Conservation (phyloP, 2,329 filamentous ascomycete genomes). For the Zarea fungicola region DNA sequence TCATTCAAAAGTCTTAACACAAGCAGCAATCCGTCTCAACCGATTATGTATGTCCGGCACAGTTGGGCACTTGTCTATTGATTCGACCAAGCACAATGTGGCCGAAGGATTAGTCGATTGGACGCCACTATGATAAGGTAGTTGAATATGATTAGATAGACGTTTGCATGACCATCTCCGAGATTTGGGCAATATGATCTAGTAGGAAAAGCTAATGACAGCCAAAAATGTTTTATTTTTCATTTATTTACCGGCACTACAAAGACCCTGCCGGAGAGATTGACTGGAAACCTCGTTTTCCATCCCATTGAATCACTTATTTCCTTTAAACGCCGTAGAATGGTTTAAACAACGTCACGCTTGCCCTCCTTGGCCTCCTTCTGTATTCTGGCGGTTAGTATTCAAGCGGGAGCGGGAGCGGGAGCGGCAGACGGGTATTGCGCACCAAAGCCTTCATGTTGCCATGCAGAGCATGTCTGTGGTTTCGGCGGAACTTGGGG, state of each 20-base stretch:
- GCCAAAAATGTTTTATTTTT: slow-evolving; percentile 7
- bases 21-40: too few relatives aligned
- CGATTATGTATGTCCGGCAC: too few relatives aligned
- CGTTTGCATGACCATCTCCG: too few relatives aligned
- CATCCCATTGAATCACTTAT: slow-evolving; percentile 13
- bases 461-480: slow-evolving; percentile 98
- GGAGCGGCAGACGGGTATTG: slow-evolving; percentile 34
- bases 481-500: slow-evolving; percentile 99
- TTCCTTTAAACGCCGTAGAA: slow-evolving; percentile 1
- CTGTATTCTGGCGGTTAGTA: slow-evolving; percentile 46
- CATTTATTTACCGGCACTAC: slow-evolving; percentile 11
- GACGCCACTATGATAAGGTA: too few relatives aligned
- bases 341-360: slow-evolving; percentile 71
- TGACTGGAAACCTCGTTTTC: slow-evolving; percentile 10
- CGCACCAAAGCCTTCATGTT: slow-evolving; percentile 96
- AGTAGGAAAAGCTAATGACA: background rate
- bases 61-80: too few relatives aligned
- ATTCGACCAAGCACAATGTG: too few relatives aligned
- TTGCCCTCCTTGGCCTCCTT: slow-evolving; percentile 98
- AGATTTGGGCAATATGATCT: background rate
- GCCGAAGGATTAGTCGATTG: too few relatives aligned
- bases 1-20: too few relatives aligned
- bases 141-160: too few relatives aligned
- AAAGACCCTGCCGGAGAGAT: slow-evolving; percentile 1
- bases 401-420: slow-evolving; percentile 11